A percentile compares a stretch with the other conserved stretches of the same genome.
Conservation (phyloP, 805 yeast genomes). For the Phaffomyces opuntiae region DNA sequence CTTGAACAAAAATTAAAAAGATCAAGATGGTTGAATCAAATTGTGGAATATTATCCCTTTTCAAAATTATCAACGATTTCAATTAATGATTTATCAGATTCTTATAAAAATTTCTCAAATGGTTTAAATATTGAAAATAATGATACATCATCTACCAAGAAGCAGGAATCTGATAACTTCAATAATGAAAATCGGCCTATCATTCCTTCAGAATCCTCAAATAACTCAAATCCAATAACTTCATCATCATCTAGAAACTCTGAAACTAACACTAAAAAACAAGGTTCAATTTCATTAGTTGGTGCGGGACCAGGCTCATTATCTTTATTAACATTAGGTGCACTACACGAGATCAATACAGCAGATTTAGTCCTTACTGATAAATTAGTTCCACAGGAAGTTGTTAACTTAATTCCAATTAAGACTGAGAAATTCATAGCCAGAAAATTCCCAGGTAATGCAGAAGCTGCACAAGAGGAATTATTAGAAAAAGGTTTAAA, state of each 20-base stretch:
- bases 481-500: slow-evolving; percentile 65
- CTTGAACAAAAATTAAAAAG: slow-evolving; percentile 49
- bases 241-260: background rate
- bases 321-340: slow-evolving; percentile 77
- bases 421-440: slow-evolving; percentile 78
- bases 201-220: background rate
- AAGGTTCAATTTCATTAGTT: slow-evolving; percentile 69
- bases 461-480: slow-evolving; percentile 88
- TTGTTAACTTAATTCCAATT: slow-evolving; percentile 73
- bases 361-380: slow-evolving; percentile 89
- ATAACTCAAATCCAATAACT: too few species aligned
- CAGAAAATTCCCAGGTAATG: slow-evolving; percentile 92
- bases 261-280: background rate
- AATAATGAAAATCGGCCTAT: background rate
- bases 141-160: slow-evolving; percentile 23
- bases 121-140: background rate
- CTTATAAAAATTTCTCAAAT: slow-evolving; percentile 21
- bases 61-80: slow-evolving; percentile 52
- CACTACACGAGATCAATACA: slow-evolving; percentile 66
- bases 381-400: slow-evolving; percentile 85
- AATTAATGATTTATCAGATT: slow-evolving; percentile 47
- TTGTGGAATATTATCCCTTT: slow-evolving; percentile 86
- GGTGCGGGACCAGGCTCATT: slow-evolving; percentile 94
- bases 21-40: slow-evolving; percentile 80
- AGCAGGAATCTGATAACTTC: slow-evolving; percentile 7